These are phyloP conservation scores for Spergularia marina DNA, from an alignment of 148 eudicot species.

Conservation along the genomic window DNA sequence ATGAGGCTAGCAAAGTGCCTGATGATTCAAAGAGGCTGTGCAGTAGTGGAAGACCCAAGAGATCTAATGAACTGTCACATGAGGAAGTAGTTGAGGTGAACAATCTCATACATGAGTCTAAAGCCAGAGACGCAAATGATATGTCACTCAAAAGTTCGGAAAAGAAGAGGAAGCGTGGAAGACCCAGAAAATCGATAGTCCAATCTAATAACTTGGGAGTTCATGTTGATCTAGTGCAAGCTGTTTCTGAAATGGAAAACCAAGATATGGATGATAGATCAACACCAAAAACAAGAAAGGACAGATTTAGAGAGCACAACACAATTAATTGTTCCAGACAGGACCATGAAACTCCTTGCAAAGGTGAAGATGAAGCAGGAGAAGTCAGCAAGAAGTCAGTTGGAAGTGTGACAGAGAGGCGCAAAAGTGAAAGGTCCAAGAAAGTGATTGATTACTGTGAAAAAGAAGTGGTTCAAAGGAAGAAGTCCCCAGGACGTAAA, in stretches of 20 bases:
- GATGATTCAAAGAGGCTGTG: conserved; percentile 1
- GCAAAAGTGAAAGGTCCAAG: conserved; percentile 45
- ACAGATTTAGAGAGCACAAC: conserved; percentile 26
- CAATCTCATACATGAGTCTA: conserved; percentile 4
- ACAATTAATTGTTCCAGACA: not conserved
- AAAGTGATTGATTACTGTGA: conserved; percentile 19
- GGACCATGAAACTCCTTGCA: conserved; percentile 3
- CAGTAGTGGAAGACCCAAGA: conserved; percentile 18
- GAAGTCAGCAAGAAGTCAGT: conserved; percentile 16
- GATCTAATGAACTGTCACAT: not conserved
- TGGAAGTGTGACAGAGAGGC: conserved; percentile 16
- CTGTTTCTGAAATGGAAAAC: conserved; percentile 14
- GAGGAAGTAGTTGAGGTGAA: conserved; percentile 8
- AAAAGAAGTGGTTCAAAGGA: conserved; percentile 22
- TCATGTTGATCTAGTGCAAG: conserved; percentile 7
- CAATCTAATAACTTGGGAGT: conserved; percentile 1
- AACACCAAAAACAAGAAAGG: conserved; percentile 1
- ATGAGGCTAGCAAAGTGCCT: not conserved
- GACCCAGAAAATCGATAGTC: conserved; percentile 24
- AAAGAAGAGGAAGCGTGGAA: conserved; percentile 25
- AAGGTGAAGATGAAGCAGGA: conserved; percentile 15
- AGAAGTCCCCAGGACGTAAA: conserved; percentile 18
- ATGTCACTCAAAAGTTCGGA: not conserved
- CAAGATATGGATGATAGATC: conserved; percentile 15
- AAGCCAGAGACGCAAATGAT: not conserved